Evolutionary conservation across 192 early-diverging fungal genomes (phyloP).

Genomic region (Spizellomyces punctatus): DNA sequence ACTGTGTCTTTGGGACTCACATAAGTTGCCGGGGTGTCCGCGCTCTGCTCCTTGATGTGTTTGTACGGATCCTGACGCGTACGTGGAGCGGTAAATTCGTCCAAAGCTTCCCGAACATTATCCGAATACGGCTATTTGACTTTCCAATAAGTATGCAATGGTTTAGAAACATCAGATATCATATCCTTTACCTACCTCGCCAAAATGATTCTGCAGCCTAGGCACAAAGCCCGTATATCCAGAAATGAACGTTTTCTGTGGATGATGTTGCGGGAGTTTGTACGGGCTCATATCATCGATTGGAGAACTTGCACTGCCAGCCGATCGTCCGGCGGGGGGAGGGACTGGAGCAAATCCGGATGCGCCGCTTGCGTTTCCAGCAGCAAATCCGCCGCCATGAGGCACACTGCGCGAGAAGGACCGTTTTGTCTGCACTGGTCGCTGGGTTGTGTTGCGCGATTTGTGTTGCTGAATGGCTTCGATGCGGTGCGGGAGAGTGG

Average conservation of each 20-base stretch:
- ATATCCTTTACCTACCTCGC: conserved; percentile 45
- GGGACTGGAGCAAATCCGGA: conserved; percentile 23
- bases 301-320: conserved; percentile 31
- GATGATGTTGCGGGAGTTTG: conserved; percentile 48
- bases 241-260: conserved; percentile 57
- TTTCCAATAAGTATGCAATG: background rate
- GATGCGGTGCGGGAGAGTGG: conserved; percentile 48
- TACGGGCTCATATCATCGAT: conserved; percentile 57
- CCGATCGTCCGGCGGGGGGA: conserved; percentile 2
- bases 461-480: conserved; percentile 15
- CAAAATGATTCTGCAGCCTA: conserved; percentile 61
- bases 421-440: background rate
- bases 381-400: conserved; percentile 19
- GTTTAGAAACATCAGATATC: background rate
- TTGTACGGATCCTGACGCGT: background rate
- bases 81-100: conserved; percentile 47
- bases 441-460: background rate
- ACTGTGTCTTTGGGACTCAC: conserved; percentile 25
- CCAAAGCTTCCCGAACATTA: conserved; percentile 55
- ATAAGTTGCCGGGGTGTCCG: background rate
- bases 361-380: conserved; percentile 23
- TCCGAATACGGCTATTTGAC: conserved; percentile 49
- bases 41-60: background rate
- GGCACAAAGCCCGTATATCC: conserved; percentile 66
- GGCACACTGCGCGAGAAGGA: background rate